Evolutionary conservation across 83 land plant genomes (phyloP), one percentile per base, ranked within the genome.

Genomic region (Isoetes engelmannii): DNA sequence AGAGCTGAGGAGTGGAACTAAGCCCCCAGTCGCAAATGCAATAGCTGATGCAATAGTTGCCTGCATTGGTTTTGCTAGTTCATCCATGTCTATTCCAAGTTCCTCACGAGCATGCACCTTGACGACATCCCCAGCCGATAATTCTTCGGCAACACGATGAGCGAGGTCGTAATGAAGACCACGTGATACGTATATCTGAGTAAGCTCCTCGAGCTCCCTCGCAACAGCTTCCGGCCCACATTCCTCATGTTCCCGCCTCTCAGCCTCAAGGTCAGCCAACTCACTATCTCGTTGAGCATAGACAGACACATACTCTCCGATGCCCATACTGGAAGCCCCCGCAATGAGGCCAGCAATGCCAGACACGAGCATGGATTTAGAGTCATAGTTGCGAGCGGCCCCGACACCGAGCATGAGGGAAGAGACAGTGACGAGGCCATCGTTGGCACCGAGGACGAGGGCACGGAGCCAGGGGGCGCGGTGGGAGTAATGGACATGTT

Each of bases 301-400:
- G 10, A 90, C 92, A 0, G 96, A 90, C 42, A 90, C 89, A 69
- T 80, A 90, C 81, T 90, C 92, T 4, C 92, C 96, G 1, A 90
- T 88, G 48, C 92, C 96, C 96, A 90, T 88, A 80, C 87, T 84
- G 58, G 89, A 88, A 0, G 96, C 92, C 0, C 96, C 96, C 0
- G 83, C 92, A 3, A 90, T 81, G 43, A 90, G 82, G 8, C 96
- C 96, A 6, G 96, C 89, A 48, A 90, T 81, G 18, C 96, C 96
- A 41, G 89, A 77, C 6, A 90, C 56, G 9, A 88, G 62, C 92
- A 90, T 88, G 76, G 80, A 82, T 48, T 82, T 84, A 45, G 75
- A 63, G 54, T 81, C 84, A 7, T 50, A 9, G 48, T 87, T 88
- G 37, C 37, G 37, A 8, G 85, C 85, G n/a, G 96, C 92, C 0